These are phyloP conservation scores for Tripterygium wilfordii DNA, from an alignment of 177 flowering plant genomes.

Conservation along the genomic window DNA sequence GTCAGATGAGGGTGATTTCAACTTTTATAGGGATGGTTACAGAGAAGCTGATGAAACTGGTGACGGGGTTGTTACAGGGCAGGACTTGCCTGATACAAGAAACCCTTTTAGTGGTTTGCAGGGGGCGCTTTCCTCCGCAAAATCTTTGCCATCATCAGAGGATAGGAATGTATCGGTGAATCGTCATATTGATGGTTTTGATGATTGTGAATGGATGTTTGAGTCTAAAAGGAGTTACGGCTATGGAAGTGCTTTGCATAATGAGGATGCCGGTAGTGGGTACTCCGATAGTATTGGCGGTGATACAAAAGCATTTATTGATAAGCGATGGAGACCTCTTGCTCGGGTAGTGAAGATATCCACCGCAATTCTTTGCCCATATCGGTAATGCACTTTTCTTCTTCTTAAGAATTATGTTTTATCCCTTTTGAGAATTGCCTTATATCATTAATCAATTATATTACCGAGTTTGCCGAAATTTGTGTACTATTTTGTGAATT, in stretches of 20 bases:
- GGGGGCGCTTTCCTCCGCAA: constrained; percentile 12
- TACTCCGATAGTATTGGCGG: constrained; percentile 4
- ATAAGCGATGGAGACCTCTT: constrained; percentile 21
- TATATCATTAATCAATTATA: too few species aligned
- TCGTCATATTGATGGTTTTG: constrained; percentile 12
- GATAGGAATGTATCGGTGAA: too few species aligned
- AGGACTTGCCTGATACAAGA: constrained; percentile 15
- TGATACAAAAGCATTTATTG: not conserved
- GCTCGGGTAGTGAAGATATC: constrained; percentile 12
- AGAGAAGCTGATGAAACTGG: constrained; percentile 19
- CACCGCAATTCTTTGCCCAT: constrained; percentile 18
- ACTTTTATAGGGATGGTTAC: constrained; percentile 38
- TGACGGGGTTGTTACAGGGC: constrained; percentile 34
- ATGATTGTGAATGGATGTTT: constrained; percentile 14
- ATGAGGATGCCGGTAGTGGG: constrained; percentile 6
- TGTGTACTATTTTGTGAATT: too few species aligned
- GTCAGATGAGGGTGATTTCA: constrained; percentile 40
- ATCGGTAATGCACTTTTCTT: too few species aligned
- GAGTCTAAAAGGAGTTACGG: constrained; percentile 21
- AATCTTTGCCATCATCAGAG: too few species aligned
- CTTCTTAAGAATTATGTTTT: too few species aligned
- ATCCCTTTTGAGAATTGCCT: too few species aligned
- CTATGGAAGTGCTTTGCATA: constrained; percentile 25
- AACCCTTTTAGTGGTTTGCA: constrained; percentile 5
- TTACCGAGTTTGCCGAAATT: too few species aligned